These are phyloP conservation scores for Solanum hybrid DNA, from an alignment of 305 asterid genomes.

Conservation along the genomic window DNA sequence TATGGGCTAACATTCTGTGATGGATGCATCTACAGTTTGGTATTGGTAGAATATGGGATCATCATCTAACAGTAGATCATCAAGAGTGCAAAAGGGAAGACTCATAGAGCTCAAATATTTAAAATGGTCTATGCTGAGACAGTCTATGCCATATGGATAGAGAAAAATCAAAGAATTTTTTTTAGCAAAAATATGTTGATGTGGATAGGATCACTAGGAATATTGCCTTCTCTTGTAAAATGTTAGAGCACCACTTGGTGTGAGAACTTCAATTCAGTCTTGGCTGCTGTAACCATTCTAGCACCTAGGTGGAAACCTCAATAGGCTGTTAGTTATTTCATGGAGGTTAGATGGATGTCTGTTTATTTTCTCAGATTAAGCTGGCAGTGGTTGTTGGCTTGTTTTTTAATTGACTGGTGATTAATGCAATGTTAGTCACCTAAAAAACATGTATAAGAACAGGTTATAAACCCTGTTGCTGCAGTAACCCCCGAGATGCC, in stretches of 20 bases:
- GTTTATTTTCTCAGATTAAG: background rate
- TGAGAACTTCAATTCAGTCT: background rate
- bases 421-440: background rate
- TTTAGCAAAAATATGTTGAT: background rate
- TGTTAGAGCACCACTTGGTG: background rate
- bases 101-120: background rate
- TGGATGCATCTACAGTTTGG: background rate
- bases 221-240: background rate
- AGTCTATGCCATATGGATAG: background rate
- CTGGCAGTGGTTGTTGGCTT: background rate
- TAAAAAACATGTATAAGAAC: background rate
- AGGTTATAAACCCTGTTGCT: background rate
- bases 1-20: background rate
- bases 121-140: background rate
- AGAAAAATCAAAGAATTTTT: background rate
- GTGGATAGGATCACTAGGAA: background rate
- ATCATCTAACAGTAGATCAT: background rate
- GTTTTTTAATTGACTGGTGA: background rate
- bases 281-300: background rate
- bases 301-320: background rate
- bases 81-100: background rate
- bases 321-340: background rate
- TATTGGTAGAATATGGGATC: background rate
- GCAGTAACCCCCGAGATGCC: background rate
- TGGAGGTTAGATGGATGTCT: background rate